These are phyloP conservation scores for Aspergillus leporis DNA, from an alignment of 495 filamentous ascomycete genomes.

Conservation along the genomic window DNA sequence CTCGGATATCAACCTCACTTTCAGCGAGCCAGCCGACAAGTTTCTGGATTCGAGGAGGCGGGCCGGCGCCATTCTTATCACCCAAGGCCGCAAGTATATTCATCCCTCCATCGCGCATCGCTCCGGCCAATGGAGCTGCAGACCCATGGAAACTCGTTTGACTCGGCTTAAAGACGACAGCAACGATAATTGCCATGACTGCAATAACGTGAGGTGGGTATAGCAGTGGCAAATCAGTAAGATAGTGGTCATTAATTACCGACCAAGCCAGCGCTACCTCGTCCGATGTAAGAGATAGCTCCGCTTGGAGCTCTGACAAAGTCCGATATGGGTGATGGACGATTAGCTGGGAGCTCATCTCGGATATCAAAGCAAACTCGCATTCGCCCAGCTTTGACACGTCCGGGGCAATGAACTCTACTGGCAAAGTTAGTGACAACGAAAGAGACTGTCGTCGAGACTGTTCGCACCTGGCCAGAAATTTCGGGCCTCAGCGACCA, in stretches of 20 bases:
- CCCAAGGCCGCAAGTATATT: constrained; percentile 42
- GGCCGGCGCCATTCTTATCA: constrained; percentile 35
- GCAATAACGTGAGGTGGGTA: constrained; percentile 89
- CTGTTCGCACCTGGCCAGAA: constrained; percentile 73
- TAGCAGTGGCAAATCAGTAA: constrained; percentile 88
- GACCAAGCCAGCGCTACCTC: constrained; percentile 78
- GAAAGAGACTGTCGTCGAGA: neutral
- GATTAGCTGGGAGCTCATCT: constrained; percentile 93
- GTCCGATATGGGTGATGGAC: constrained; percentile 97
- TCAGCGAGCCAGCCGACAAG: constrained; percentile 87
- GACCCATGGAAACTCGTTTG: constrained; percentile 46
- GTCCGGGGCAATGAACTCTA: constrained; percentile 78
- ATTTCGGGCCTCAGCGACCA: constrained; percentile 81
- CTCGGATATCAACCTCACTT: constrained; percentile 88
- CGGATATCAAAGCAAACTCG: constrained; percentile 93
- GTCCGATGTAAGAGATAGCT: constrained; percentile 71
- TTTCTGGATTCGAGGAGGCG: constrained; percentile 63
- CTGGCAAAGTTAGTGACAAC: constrained; percentile 19
- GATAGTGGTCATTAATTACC: constrained; percentile 93
- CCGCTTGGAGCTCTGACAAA: constrained; percentile 68
- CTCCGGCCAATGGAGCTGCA: constrained; percentile 38
- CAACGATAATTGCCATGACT: constrained; percentile 83
- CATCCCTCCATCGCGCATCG: constrained; percentile 43
- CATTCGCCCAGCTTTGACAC: constrained; percentile 91
- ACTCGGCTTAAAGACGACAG: constrained; percentile 71